These are phyloP conservation scores for Sporothrix schenckii DNA, from an alignment of 2,329 filamentous ascomycete genomes.

Conservation along the genomic window DNA sequence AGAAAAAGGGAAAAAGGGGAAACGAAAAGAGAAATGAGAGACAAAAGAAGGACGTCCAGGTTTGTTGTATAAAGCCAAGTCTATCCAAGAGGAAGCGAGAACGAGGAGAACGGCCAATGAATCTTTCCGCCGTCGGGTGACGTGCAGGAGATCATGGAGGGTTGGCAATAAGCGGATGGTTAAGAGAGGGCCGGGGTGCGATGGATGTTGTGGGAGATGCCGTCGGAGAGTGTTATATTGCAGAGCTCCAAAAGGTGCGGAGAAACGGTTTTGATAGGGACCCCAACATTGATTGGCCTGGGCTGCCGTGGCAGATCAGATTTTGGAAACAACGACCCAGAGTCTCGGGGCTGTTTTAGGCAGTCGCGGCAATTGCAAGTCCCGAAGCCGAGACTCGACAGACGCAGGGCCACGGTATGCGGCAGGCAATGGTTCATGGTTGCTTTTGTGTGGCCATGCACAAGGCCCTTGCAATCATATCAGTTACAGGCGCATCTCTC, in stretches of 20 bases:
- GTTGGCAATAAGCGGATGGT: background rate
- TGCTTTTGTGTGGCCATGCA: too few relatives aligned
- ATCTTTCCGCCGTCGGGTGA: background rate
- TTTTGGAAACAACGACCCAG: constrained; percentile 20
- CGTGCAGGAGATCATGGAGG: background rate
- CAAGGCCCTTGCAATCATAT: too few relatives aligned
- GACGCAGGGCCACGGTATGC: background rate
- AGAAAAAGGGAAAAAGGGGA: background rate
- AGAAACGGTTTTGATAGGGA: constrained; percentile 15
- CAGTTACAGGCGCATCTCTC: background rate
- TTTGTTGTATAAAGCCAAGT: background rate
- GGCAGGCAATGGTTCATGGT: too few relatives aligned
- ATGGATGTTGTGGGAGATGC: background rate
- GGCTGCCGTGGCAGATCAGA: background rate
- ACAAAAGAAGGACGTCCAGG: background rate
- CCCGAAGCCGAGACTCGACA: constrained; percentile 29
- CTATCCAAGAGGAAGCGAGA: background rate
- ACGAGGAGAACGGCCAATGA: background rate
- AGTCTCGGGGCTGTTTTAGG: constrained; percentile 17
- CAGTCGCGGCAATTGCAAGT: constrained; percentile 30
- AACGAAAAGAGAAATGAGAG: background rate
- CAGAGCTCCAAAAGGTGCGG: constrained; percentile 18
- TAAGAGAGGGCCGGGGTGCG: background rate
- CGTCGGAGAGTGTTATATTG: background rate
- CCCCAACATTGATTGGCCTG: background rate